Evolutionary conservation across 2,329 filamentous ascomycete genomes (phyloP).

Genomic region (Monilinia vaccinii-corymbosi): DNA sequence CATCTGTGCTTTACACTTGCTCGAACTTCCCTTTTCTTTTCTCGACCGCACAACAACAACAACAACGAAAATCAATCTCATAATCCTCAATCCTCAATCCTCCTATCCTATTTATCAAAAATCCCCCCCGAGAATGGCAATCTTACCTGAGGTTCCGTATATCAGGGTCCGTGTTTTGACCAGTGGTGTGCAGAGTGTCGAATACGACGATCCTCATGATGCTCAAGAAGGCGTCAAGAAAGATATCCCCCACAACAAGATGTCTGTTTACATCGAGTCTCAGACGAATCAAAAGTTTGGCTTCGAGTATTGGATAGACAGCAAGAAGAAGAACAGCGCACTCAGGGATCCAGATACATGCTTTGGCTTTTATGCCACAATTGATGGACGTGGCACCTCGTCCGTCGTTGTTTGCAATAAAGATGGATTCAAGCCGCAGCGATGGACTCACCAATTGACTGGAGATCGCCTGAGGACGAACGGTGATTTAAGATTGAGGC

Average conservation of each 20-base stretch:
- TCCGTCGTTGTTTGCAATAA: neutral
- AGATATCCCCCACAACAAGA: neutral
- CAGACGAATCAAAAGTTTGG: neutral
- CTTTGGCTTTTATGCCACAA: neutral
- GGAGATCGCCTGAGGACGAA: neutral
- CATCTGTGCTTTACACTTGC: neutral
- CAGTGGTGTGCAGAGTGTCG: neutral
- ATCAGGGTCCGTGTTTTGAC: neutral
- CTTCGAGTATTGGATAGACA: neutral
- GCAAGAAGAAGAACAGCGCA: neutral
- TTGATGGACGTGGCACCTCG: slow-evolving; percentile 2
- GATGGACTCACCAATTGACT: neutral
- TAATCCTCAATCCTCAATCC: too few species aligned
- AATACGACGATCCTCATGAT: neutral
- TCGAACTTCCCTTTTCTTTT: neutral
- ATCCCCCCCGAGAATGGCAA: neutral
- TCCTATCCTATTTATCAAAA: neutral
- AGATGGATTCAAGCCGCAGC: neutral
- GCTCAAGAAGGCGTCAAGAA: neutral
- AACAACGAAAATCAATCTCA: too few species aligned
- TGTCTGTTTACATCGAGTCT: slow-evolving; percentile 1
- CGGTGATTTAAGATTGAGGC: neutral
- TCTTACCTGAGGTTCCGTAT: neutral
- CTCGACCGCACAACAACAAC: neutral
- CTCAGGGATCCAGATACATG: neutral